phyloP scores from a whole-genome alignment of 2,329 filamentous ascomycete genomes.

The Fragosphaeria purpurea region DNA sequence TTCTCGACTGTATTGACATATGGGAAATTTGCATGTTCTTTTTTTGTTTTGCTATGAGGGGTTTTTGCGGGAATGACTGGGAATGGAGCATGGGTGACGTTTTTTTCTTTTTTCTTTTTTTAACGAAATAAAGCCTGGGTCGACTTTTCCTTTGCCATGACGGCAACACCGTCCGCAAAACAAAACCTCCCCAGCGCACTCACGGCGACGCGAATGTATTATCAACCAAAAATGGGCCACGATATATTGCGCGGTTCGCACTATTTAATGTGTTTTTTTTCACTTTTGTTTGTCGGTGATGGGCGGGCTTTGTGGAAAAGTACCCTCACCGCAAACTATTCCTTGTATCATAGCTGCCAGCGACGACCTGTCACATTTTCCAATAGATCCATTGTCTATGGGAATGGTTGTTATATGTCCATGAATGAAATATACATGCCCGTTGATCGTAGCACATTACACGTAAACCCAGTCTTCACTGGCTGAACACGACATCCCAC shows the following conservation, averaged over 20 bases:
- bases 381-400: not conserved
- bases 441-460: no score
- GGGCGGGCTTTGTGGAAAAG: not conserved
- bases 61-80: not conserved
- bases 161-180: no score
- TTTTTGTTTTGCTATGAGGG: no score
- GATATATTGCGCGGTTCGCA: conserved; percentile 10
- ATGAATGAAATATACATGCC: no score
- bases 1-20: not conserved
- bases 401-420: not conserved
- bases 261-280: conserved; percentile 2
- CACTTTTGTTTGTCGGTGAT: not conserved
- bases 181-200: not conserved
- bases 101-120: not conserved
- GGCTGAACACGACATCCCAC: conserved; percentile 6
- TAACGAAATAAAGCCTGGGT: conserved; percentile 1
- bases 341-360: conserved; percentile 1
- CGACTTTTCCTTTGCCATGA: not conserved
- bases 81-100: not conserved
- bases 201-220: conserved; percentile 11
- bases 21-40: not conserved
- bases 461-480: not conserved
- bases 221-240: not conserved
- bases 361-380: not conserved
- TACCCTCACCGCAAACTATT: not conserved